These are phyloP conservation scores for Pseudoturritis turrita DNA, from an alignment of 345 rosid species.

Conservation along the genomic window DNA sequence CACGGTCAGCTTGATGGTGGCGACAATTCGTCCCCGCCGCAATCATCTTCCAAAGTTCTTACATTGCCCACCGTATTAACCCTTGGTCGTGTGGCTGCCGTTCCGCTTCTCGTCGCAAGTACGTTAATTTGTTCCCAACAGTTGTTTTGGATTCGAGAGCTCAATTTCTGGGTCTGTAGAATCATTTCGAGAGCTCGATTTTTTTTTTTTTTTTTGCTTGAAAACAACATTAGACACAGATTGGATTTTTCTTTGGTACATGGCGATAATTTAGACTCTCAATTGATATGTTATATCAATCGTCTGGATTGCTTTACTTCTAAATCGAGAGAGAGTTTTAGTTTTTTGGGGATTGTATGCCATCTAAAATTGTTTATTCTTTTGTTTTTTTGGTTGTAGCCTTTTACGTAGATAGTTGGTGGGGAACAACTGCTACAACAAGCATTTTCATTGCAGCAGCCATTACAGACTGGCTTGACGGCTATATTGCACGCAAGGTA, in stretches of 20 bases:
- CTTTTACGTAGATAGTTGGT: conserved; percentile 76
- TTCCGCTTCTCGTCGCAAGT: conserved; percentile 82
- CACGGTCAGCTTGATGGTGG: neutral
- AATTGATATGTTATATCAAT: neutral
- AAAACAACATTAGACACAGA: neutral
- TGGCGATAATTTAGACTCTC: neutral
- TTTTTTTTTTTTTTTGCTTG: neutral
- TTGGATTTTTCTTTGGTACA: neutral
- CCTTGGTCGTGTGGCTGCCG: conserved; percentile 87
- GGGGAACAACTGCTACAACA: conserved; percentile 90
- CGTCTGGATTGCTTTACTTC: neutral
- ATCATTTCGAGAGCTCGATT: neutral
- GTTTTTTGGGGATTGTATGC: neutral
- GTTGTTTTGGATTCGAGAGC: too few species aligned
- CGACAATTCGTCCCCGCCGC: conserved; percentile 26
- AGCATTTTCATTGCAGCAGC: conserved; percentile 88
- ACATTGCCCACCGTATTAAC: conserved; percentile 89
- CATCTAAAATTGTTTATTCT: neutral
- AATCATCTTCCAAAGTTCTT: conserved; percentile 49
- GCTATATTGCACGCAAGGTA: conserved; percentile 95
- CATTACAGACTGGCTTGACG: conserved; percentile 97
- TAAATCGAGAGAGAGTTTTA: neutral
- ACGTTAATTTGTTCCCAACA: conserved; percentile 13
- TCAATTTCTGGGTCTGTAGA: neutral
- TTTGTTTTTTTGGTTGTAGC: conserved; percentile 41